Conservation (phyloP, 2,329 filamentous ascomycete species). For the Penicillium sp. region DNA sequence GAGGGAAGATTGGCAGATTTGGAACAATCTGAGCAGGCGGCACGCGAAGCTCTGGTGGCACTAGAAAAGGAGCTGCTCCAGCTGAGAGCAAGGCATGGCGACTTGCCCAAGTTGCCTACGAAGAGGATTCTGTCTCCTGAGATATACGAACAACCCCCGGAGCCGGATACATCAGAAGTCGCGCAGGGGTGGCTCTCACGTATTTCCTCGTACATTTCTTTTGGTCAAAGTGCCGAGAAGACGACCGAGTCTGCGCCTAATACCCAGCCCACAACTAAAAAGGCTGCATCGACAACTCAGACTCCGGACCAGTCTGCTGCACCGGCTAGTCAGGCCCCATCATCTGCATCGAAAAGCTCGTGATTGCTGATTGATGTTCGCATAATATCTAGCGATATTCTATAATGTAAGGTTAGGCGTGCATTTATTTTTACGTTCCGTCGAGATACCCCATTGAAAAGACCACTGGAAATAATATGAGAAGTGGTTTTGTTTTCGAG, state of each 20-base stretch:
- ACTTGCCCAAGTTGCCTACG: constrained; percentile 22
- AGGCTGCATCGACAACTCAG: not conserved
- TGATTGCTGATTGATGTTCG: not conserved
- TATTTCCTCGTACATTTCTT: constrained; percentile 33
- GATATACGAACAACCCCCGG: constrained; percentile 34
- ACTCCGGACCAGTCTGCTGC: not conserved
- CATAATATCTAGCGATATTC: not conserved
- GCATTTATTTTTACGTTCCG: constrained; percentile 5
- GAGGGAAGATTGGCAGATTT: constrained; percentile 57
- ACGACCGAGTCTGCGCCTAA: constrained; percentile 6
- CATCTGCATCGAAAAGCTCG: constrained; percentile 1
- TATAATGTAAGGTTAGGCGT: not conserved
- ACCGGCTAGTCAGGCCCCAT: not conserved
- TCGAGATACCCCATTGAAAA: constrained; percentile 16
- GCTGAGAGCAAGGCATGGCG: constrained; percentile 38
- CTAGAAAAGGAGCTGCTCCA: constrained; percentile 47
- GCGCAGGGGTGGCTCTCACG: constrained; percentile 32
- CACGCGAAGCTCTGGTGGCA: constrained; percentile 40
- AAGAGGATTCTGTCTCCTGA: constrained; percentile 39
- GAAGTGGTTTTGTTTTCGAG: not conserved
- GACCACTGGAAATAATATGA: not conserved
- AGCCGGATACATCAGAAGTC: constrained; percentile 7
- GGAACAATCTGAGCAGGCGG: constrained; percentile 48
- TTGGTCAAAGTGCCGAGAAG: constrained; percentile 16
- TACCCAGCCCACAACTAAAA: constrained; percentile 4